Evolutionary conservation across 2,329 filamentous ascomycete genomes (phyloP).

Genomic region (Cladosporium sp.): DNA sequence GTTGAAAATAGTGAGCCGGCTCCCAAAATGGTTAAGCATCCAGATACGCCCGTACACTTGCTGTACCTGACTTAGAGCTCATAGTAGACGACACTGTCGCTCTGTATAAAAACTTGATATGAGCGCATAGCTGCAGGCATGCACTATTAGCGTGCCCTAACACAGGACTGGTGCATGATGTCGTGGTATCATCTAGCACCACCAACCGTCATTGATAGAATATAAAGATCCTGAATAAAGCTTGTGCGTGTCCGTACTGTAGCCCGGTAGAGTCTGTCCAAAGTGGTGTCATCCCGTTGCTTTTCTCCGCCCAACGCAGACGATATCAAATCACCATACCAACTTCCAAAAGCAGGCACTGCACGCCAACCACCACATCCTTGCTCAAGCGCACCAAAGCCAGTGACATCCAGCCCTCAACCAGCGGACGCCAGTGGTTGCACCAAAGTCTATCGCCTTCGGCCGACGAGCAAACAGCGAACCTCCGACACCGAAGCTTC

Average conservation of each 20-base stretch:
- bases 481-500: neutral
- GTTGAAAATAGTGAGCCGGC: too few relatives aligned
- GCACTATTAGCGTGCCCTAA: neutral
- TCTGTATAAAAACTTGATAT: neutral
- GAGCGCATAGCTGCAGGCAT: neutral
- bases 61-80: too few relatives aligned
- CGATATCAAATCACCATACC: neutral
- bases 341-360: neutral
- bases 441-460: slow-evolving; percentile 2
- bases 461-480: slow-evolving; percentile 2
- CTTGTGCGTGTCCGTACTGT: too few relatives aligned
- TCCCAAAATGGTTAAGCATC: too few relatives aligned
- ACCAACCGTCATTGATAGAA: too few relatives aligned
- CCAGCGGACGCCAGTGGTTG: neutral
- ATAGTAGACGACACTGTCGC: neutral
- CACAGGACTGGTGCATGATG: neutral
- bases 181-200: too few relatives aligned
- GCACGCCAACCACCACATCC: neutral
- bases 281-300: too few relatives aligned
- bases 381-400: too few relatives aligned
- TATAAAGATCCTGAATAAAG: too few relatives aligned
- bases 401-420: too few relatives aligned
- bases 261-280: too few relatives aligned
- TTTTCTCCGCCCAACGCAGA: neutral
- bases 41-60: too few relatives aligned